Conservation (phyloP, 140 eudicot species). For the Cichorium intybus region DNA sequence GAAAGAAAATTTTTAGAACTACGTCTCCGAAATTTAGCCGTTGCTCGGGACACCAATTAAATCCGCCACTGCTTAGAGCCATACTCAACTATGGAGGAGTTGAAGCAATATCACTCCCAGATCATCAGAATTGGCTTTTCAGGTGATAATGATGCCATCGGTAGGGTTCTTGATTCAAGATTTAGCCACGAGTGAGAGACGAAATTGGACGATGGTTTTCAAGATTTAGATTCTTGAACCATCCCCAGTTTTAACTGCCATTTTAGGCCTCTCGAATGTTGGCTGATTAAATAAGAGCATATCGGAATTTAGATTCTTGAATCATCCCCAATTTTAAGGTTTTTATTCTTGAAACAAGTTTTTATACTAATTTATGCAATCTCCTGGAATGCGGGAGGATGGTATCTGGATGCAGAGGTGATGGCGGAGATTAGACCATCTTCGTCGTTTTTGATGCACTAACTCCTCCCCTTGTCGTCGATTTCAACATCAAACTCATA, state of each 20-base stretch:
- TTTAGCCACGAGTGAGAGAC: too few relatives aligned
- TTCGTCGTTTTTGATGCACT: slow-evolving; percentile 62
- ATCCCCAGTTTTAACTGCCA: too few relatives aligned
- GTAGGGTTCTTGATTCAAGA: too few relatives aligned
- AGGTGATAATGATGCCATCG: slow-evolving; percentile 53
- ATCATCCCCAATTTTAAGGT: too few relatives aligned
- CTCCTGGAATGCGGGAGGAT: slow-evolving; percentile 78
- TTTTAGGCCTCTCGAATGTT: slow-evolving; percentile 52
- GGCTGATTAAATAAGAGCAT: slow-evolving; percentile 54
- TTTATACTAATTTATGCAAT: background rate
- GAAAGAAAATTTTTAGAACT: too few relatives aligned
- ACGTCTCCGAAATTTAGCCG: too few relatives aligned
- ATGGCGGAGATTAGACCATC: slow-evolving; percentile 49
- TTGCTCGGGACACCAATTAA: too few relatives aligned
- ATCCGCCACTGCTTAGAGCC: slow-evolving; percentile 36
- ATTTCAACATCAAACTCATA: too few relatives aligned
- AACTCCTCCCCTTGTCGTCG: slow-evolving; percentile 66
- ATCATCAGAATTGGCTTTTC: slow-evolving; percentile 59
- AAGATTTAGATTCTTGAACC: too few relatives aligned
- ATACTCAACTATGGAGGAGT: slow-evolving; percentile 54
- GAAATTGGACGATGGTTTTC: too few relatives aligned
- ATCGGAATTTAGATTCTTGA: background rate
- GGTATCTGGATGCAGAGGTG: slow-evolving; percentile 46
- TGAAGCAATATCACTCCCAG: slow-evolving; percentile 62
- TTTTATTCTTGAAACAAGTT: too few relatives aligned